Evolutionary conservation across 164 flowering plant genomes (phyloP).

Genomic region (Magnolia changhungtana): DNA sequence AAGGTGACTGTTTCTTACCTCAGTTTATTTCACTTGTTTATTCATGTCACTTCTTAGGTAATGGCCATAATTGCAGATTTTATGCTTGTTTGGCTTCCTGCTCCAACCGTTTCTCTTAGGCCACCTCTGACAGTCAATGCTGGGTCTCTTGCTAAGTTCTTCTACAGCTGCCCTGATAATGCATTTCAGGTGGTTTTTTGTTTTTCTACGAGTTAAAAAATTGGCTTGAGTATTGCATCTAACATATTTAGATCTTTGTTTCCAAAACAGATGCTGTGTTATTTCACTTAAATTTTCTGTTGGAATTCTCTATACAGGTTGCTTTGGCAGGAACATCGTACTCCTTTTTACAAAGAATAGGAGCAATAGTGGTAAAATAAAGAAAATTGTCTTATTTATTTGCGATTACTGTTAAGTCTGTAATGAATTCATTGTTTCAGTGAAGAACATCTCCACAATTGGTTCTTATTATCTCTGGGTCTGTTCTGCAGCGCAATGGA

Average conservation of each 20-base stretch:
- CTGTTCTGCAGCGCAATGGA: conserved; percentile 75
- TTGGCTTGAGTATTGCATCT: background rate
- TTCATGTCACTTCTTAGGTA: conserved; percentile 38
- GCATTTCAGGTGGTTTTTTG: conserved; percentile 74
- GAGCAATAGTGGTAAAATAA: conserved; percentile 70
- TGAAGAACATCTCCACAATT: background rate
- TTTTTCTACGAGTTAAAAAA: background rate
- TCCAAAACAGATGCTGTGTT: background rate
- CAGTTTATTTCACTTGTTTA: conserved; percentile 5
- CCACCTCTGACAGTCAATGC: conserved; percentile 65
- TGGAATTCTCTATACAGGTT: conserved; percentile 44
- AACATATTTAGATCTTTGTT: background rate
- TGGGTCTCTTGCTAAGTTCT: conserved; percentile 79
- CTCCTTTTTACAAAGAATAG: conserved; percentile 76
- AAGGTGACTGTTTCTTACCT: background rate
- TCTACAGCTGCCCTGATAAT: conserved; percentile 86
- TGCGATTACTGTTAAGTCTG: background rate
- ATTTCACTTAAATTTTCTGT: conserved; percentile 13
- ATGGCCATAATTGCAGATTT: conserved; percentile 99
- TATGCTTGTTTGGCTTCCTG: conserved; percentile 99
- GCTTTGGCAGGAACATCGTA: conserved; percentile 84
- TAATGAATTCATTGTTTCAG: background rate
- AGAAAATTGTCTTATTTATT: background rate
- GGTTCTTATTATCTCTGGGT: background rate
- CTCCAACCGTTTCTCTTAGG: conserved; percentile 92